Evolutionary conservation across 1,139 yeast species (phyloP), one percentile per base, ranked within the genome.

Genomic region (Spencermartinsiella ligniputridi): DNA sequence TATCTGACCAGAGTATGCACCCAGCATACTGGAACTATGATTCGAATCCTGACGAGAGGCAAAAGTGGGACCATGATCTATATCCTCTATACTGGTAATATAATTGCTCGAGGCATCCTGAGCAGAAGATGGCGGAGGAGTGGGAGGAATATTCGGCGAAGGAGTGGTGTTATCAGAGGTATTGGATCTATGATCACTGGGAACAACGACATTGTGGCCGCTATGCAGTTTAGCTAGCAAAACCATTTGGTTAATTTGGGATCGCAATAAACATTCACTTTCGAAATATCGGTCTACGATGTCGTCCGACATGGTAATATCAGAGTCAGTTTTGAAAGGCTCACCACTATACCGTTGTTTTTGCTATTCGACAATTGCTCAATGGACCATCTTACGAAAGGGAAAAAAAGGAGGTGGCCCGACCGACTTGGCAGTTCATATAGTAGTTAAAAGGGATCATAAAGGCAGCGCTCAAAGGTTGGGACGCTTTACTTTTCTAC

Each of bases 401-500:
- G 9, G 25, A 22, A 22, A 11, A 22, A 6, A 22, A 22, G 11
- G 25, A 27, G n/a, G 32, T 27, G 32, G 32, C n/a, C 32, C 15
- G 15, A 27, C 32, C 32, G 32, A 27, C 32, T 27, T 27, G 32
- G 32, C 32, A 11, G 32, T 27, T 27, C 32, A 27, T 27, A 27
- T 27, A 27, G 15, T n/a, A 11, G 5, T 11, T n/a, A 8, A 15
- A 6, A n/a, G 5, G 25, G 32, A 27, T 27, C 32, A 27, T 27
- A 27, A 27, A 27, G 13, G 15, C 8, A 11, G 13, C 32, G 32
- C 8, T 5, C 13, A 5, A 8, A 9, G 8, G 15, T n/a, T 9
- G 32, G 32, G n/a, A n/a, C 4, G 8, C 15, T 6, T 6, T 27
- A n/a, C 15, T 27, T 8, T 27, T 27, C 13, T n/a, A 8, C 32